A percentile compares a stretch with the other conserved stretches of the same genome.
phyloP scores from a whole-genome alignment of 2,329 filamentous ascomycete species.

The Fusarium sp. region DNA sequence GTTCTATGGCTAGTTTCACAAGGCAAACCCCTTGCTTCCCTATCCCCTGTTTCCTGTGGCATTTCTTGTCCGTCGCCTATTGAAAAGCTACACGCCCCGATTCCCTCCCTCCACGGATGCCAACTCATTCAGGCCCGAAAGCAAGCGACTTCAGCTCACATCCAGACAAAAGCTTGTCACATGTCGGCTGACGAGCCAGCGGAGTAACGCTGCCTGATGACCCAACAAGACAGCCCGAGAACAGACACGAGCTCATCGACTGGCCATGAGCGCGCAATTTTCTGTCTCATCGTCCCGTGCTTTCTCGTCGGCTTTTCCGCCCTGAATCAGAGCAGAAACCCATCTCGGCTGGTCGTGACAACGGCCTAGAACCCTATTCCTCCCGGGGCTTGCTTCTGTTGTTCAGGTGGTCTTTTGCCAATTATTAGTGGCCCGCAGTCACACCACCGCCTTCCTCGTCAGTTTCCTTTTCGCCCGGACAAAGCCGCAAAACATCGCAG shows the following conservation, averaged over 20 bases:
- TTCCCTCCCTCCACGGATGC: background rate
- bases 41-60: background rate
- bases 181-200: background rate
- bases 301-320: background rate
- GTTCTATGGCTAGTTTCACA: background rate
- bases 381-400: background rate
- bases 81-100: background rate
- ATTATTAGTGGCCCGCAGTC: background rate
- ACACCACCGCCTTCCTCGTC: background rate
- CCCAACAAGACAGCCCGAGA: conserved; percentile 12
- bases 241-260: conserved; percentile 12
- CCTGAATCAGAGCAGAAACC: background rate
- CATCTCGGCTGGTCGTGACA: background rate
- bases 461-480: background rate
- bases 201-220: background rate
- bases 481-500: background rate
- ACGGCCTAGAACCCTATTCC: background rate
- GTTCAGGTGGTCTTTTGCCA: background rate
- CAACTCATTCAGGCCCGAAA: background rate
- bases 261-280: background rate
- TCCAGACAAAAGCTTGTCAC: background rate
- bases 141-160: background rate
- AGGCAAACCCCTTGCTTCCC: background rate
- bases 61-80: background rate
- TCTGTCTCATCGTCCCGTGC: background rate